Conservation (phyloP, 495 filamentous ascomycete species). For the Penicillium manginii region DNA sequence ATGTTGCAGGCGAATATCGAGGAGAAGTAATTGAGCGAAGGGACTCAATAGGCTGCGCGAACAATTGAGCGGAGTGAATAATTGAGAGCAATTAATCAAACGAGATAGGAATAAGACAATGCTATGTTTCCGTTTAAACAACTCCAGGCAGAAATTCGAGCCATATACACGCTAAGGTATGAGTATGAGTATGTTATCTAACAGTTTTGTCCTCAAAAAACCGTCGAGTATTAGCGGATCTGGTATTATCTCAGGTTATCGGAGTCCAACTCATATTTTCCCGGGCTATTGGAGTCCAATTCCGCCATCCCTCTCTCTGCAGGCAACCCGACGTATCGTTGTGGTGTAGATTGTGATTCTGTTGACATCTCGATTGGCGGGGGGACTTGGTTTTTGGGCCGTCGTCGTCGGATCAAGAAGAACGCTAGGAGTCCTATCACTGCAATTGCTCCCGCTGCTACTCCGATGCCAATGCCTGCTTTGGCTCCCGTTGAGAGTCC, state of each 20-base stretch:
- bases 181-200: not conserved
- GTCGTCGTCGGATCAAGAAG: not conserved
- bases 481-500: constrained; percentile 3
- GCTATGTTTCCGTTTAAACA: too few species aligned
- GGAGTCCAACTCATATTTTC: not conserved
- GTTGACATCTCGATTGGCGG: not conserved
- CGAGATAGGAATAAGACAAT: too few species aligned
- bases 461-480: constrained; percentile 7
- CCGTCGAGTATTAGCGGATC: not conserved
- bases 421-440: not conserved
- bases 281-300: too few species aligned
- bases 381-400: not conserved
- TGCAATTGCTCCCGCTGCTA: not conserved
- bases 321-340: not conserved
- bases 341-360: not conserved
- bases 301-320: too few species aligned
- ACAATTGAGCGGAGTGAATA: too few species aligned
- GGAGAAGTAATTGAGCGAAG: too few species aligned
- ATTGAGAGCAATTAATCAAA: too few species aligned
- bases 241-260: not conserved
- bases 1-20: too few species aligned
- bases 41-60: too few species aligned
- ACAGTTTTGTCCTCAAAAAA: not conserved
- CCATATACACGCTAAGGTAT: not conserved
- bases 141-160: too few species aligned